Evolutionary conservation across 495 filamentous ascomycete genomes (phyloP).

Genomic region (Xylaria flabelliformis): DNA sequence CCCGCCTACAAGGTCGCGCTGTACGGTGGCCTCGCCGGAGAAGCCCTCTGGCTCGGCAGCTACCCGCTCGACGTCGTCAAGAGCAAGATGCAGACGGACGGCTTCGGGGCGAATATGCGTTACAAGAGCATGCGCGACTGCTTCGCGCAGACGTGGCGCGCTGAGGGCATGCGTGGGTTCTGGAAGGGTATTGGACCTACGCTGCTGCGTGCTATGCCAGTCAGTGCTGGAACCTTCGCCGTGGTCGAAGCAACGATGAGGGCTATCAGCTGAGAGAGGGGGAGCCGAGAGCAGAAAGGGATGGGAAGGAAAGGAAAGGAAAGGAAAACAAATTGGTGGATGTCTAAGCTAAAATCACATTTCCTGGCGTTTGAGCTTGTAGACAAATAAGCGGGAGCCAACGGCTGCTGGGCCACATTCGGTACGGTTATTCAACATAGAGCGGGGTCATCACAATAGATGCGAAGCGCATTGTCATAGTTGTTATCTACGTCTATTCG

Average conservation of each 20-base stretch:
- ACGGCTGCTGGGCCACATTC: background rate
- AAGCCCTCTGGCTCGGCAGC: constrained; percentile 88
- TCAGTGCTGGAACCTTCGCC: constrained; percentile 94
- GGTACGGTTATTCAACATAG: constrained; percentile 27
- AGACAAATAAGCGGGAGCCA: background rate
- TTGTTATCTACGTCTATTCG: constrained; percentile 39
- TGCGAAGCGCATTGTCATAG: constrained; percentile 19
- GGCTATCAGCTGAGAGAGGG: constrained; percentile 52
- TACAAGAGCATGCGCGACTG: constrained; percentile 89
- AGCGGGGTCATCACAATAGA: constrained; percentile 18
- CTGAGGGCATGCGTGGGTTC: constrained; percentile 83
- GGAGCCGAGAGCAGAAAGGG: background rate
- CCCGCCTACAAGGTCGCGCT: constrained; percentile 83
- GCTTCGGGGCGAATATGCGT: constrained; percentile 67
- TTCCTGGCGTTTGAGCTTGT: constrained; percentile 22
- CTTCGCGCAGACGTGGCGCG: constrained; percentile 80
- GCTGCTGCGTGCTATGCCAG: constrained; percentile 93
- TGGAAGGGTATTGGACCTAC: constrained; percentile 98
- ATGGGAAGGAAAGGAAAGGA: background rate
- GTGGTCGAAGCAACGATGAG: constrained; percentile 74
- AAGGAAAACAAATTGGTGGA: background rate
- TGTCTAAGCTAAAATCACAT: constrained; percentile 9
- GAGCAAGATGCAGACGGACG: constrained; percentile 99
- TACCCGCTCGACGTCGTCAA: constrained; percentile 98
- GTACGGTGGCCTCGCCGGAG: constrained; percentile 92